Evolutionary conservation across 2,329 filamentous ascomycete genomes (phyloP), one percentile per base, ranked within the genome.

Genomic region (Colletotrichum chrysophilum): DNA sequence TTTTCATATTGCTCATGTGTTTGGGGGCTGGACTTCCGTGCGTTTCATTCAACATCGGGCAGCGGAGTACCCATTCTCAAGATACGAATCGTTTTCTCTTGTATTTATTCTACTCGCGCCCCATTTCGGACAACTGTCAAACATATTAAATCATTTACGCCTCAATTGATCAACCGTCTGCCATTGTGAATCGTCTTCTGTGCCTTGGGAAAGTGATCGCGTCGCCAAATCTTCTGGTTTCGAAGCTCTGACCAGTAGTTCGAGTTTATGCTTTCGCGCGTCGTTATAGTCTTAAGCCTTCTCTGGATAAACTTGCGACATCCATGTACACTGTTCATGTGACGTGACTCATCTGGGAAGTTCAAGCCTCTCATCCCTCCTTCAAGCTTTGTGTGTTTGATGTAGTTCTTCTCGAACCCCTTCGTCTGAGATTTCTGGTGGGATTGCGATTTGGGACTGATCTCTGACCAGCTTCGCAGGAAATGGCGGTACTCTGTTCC

Each of bases 121-220:
- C 10, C 6, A 21, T 7, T 52, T 13, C 12, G 43, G n/a, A 21
- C n/a, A 21, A 7, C 6, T 52, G 2, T 52, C 2, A 21, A 52
- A 52, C 21, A 52, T 52, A 13, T 52, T n/a, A 10, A 21, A 52
- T 52, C 10, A 21, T 6, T 21, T 10, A 48, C 18, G 0, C 43
- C 9, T 21, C 5, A 21, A 48, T 21, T 52, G n/a, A 52, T 52
- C 43, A 52, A 21, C n/a, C 18, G 9, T 7, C 12, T 52, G n/a
- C n/a, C n/a, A 52, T 7, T 52, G 43, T 21, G 10, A 52, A 52
- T 21, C 5, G 5, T 13, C 10, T 13, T 21, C 43, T 13, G 43
- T 10, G 10, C n/a, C 4, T 3, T 13, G 43, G 12, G 2, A 4
- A 52, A 21, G 10, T 52, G 12, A 21, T 21, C 0, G n/a, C 7